Conservation (phyloP, 305 asterid species). For the Fraxinus baroniana region DNA sequence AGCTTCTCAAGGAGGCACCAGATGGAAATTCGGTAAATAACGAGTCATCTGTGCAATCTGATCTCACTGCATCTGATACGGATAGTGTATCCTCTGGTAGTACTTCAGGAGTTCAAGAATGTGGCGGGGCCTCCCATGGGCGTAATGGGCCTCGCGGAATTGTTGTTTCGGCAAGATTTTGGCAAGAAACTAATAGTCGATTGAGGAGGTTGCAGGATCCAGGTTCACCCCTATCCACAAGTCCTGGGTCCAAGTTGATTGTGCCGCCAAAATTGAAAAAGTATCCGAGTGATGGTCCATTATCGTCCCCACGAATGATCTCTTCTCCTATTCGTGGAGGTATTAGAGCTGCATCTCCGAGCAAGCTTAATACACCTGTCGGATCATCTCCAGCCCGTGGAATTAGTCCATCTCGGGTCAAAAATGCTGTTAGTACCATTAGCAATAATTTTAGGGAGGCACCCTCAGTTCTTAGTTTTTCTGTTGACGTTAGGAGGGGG, state of each 20-base stretch:
- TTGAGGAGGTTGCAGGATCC: constrained; percentile 92
- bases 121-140: constrained; percentile 35
- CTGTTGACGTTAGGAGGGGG: constrained; percentile 88
- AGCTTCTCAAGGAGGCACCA: constrained; percentile 37
- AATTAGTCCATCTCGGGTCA: constrained; percentile 63
- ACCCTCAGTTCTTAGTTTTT: constrained; percentile 89
- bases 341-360: constrained; percentile 66
- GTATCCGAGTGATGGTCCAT: constrained; percentile 49
- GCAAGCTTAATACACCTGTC: constrained; percentile 49
- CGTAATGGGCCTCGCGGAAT: constrained; percentile 61
- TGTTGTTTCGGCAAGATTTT: constrained; percentile 72
- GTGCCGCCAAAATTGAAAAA: constrained; percentile 58
- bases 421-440: constrained; percentile 73
- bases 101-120: constrained; percentile 75
- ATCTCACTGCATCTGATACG: constrained; percentile 75
- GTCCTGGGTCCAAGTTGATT: constrained; percentile 66
- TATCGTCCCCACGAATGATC: constrained; percentile 64
- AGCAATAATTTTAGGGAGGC: constrained; percentile 61
- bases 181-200: constrained; percentile 95
- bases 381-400: constrained; percentile 69
- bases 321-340: constrained; percentile 69
- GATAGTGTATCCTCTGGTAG: constrained; percentile 97
- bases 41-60: constrained; percentile 51
- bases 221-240: constrained; percentile 60
- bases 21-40: constrained; percentile 47